A percentile compares a stretch with the other conserved stretches of the same genome.
Evolutionary conservation across 2,329 filamentous ascomycete genomes (phyloP).

Genomic region (Penicillium freii): DNA sequence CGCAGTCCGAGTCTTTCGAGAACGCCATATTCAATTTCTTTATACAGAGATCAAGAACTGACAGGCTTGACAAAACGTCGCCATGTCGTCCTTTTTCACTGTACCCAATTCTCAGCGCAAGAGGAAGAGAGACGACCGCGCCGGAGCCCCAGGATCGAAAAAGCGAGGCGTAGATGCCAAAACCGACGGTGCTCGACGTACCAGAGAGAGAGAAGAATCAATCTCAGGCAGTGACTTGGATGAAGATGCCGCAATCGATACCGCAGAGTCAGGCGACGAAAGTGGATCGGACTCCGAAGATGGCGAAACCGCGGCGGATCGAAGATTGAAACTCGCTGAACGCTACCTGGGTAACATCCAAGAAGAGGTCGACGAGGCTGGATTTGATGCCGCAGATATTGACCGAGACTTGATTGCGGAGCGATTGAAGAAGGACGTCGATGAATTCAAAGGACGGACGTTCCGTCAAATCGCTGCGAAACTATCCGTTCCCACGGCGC

Average conservation of each 20-base stretch:
- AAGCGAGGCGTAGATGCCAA: slow-evolving; percentile 44
- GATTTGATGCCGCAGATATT: slow-evolving; percentile 91
- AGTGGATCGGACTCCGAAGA: slow-evolving; percentile 69
- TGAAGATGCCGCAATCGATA: slow-evolving; percentile 50
- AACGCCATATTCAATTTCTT: slow-evolving; percentile 13
- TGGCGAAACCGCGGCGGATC: slow-evolving; percentile 83
- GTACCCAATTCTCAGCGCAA: slow-evolving; percentile 83
- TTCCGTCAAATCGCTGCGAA: slow-evolving; percentile 76
- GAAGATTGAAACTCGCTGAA: slow-evolving; percentile 81
- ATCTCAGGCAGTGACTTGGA: slow-evolving; percentile 82
- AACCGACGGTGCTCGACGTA: slow-evolving; percentile 42
- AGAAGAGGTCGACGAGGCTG: slow-evolving; percentile 75
- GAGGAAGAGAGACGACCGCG: slow-evolving; percentile 67
- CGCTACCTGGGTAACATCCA: slow-evolving; percentile 89
- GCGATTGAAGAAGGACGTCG: slow-evolving; percentile 83
- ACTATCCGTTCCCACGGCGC: slow-evolving; percentile 66
- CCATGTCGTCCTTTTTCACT: slow-evolving; percentile 96
- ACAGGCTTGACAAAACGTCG: slow-evolving; percentile 3
- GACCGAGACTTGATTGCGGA: slow-evolving; percentile 91
- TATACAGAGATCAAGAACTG: slow-evolving; percentile 8
- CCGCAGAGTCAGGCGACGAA: slow-evolving; percentile 47
- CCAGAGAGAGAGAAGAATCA: slow-evolving; percentile 65
- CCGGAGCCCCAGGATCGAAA: slow-evolving; percentile 45
- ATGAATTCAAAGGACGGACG: slow-evolving; percentile 84
- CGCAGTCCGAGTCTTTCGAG: slow-evolving; percentile 13